phyloP scores from a whole-genome alignment of 2,329 filamentous ascomycete species.

The Didymosphaeria variabile region DNA sequence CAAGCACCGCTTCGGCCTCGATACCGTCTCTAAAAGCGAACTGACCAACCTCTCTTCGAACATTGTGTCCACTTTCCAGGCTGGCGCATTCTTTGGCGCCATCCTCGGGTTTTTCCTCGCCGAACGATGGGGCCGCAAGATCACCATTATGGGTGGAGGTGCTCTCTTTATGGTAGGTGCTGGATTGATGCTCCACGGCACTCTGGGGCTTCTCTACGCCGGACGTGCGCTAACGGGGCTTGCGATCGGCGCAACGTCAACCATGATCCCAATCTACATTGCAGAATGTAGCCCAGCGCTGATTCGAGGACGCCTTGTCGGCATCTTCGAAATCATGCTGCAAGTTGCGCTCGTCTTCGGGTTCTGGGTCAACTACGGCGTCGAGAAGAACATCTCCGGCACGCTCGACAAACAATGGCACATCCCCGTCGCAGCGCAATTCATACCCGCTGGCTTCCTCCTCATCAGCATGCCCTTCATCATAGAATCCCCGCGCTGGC shows the following conservation, averaged over 20 bases:
- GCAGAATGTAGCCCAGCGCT: slow-evolving; percentile 66
- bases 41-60: slow-evolving; percentile 2
- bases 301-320: slow-evolving; percentile 69
- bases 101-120: slow-evolving; percentile 5
- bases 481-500: slow-evolving; percentile 48
- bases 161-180: slow-evolving; percentile 7
- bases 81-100: slow-evolving; percentile 7
- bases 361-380: slow-evolving; percentile 39
- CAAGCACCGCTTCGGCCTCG: slow-evolving; percentile 10
- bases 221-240: background rate
- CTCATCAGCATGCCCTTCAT: slow-evolving; percentile 59
- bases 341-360: slow-evolving; percentile 72
- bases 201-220: background rate
- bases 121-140: slow-evolving; percentile 10
- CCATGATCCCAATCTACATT: slow-evolving; percentile 59
- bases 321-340: slow-evolving; percentile 59
- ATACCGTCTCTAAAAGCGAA: background rate
- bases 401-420: slow-evolving; percentile 25
- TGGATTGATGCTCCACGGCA: slow-evolving; percentile 6
- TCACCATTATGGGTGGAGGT: slow-evolving; percentile 9
- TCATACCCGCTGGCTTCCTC: slow-evolving; percentile 30
- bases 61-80: slow-evolving; percentile 11
- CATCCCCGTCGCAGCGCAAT: slow-evolving; percentile 31
- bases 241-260: background rate
- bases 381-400: slow-evolving; percentile 22